Evolutionary conservation across 2,329 filamentous ascomycete species (phyloP), one percentile per base, ranked within the genome.

Genomic region (Didymella segeticola): DNA sequence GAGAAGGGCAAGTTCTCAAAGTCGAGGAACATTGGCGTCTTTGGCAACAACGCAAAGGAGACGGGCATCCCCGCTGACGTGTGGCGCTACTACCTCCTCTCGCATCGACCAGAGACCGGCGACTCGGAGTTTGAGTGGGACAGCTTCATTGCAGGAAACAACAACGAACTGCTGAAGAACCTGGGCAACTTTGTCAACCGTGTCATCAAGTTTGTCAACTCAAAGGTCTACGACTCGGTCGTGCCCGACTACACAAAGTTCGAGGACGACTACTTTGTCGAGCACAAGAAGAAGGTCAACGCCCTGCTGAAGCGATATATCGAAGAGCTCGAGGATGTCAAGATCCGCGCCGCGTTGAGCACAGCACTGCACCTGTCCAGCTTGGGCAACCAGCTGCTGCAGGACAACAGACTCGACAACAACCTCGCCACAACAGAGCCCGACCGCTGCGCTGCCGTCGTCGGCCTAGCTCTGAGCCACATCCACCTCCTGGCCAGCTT

Each of bases 41-140:
- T 97, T 69, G 93, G 93, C 43, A 93, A 90, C 77, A 91, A 90
- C 67, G 93, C 91, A 39, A 89, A 89, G 76, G 88, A 96, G 49
- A 96, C 91, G 8, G 92, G 91, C 17, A 84, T 97, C 15, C 84
- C 89, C 14, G 81, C 91, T 0, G 90, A 93, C 58, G 90, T 97
- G n/a, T 97, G 92, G 91, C 83, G 93, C 62, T 96, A 93, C 77
- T 96, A 95, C 78, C 84, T 97, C 19, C 82, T 96, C 30, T 89
- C 91, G 37, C 88, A 90, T 73, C 86, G 93, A 51, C 93, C 93
- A 0, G 93, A 97, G 75, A 89, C 87, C 10, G 85, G 89, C 45
- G 93, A 97, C 71, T 89, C 91, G 0, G 90, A 96, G 70, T 96
- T 96, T 73, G 89, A 93, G 72, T 96, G 92, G 92, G 85, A 84